Conservation (phyloP, 768 basidiomycete species). For the Leccinum subtestaceum region DNA sequence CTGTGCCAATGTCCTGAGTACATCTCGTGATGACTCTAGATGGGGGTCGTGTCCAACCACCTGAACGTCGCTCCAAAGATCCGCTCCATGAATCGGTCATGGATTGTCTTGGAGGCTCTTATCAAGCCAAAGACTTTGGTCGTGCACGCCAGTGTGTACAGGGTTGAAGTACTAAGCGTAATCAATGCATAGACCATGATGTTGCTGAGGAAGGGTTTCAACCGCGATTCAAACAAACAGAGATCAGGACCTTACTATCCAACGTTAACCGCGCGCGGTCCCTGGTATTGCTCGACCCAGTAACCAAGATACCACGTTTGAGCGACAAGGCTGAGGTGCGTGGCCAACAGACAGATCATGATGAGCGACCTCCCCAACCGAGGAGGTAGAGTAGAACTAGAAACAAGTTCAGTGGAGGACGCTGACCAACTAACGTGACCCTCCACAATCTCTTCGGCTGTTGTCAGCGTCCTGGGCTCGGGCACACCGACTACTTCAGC, state of each 20-base stretch:
- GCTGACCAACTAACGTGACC: too few relatives aligned
- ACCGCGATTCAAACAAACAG: not conserved
- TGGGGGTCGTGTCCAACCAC: constrained; percentile 45
- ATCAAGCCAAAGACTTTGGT: constrained; percentile 45
- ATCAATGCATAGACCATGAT: constrained; percentile 42
- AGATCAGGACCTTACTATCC: constrained; percentile 26
- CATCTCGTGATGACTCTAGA: constrained; percentile 29
- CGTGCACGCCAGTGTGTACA: constrained; percentile 36
- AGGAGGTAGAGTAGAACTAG: too few relatives aligned
- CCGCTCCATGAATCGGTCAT: constrained; percentile 48
- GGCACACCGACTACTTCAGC: too few relatives aligned
- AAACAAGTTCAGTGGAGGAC: too few relatives aligned
- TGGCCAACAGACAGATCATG: too few relatives aligned
- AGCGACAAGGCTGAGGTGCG: too few relatives aligned
- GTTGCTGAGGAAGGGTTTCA: constrained; percentile 38
- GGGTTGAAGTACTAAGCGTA: constrained; percentile 28
- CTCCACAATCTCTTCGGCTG: too few relatives aligned
- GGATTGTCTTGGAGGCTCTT: constrained; percentile 54
- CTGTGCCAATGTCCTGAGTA: too few relatives aligned
- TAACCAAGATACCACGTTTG: too few relatives aligned
- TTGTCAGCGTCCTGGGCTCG: too few relatives aligned
- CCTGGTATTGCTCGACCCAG: constrained; percentile 25
- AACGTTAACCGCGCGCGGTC: constrained; percentile 31
- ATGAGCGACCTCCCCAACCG: too few relatives aligned
- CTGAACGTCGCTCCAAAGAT: constrained; percentile 61